Conservation (phyloP, 2,329 filamentous ascomycete genomes). For the Sporothrix curviconia region DNA sequence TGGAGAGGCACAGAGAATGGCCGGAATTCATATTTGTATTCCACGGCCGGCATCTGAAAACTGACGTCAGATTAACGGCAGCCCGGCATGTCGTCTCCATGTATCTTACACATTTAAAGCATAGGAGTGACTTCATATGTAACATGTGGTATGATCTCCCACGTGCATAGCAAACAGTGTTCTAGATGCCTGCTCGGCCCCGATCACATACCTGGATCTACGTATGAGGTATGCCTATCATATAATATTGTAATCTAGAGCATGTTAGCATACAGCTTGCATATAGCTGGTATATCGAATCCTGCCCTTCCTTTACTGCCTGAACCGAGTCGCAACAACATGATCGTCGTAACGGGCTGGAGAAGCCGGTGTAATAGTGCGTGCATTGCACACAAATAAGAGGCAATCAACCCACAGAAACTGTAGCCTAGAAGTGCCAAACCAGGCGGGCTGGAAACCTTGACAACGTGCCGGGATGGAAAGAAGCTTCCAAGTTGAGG, state of each 20-base stretch:
- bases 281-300: background rate
- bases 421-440: background rate
- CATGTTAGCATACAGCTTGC: background rate
- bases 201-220: too few species aligned
- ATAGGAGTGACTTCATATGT: background rate
- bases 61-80: too few species aligned
- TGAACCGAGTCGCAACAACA: slow-evolving; percentile 5
- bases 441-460: too few species aligned
- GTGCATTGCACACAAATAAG: background rate
- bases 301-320: background rate
- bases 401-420: background rate
- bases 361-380: background rate
- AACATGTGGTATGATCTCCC: background rate
- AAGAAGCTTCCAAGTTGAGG: too few species aligned
- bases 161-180: background rate
- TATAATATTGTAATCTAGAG: background rate
- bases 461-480: too few species aligned
- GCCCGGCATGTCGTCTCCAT: too few species aligned
- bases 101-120: too few species aligned
- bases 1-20: too few species aligned
- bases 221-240: too few species aligned
- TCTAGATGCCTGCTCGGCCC: background rate
- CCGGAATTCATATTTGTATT: too few species aligned
- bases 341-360: background rate
- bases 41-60: too few species aligned